Evolutionary conservation across 441 rosid species (phyloP).

Genomic region (Macaranga tanarius): DNA sequence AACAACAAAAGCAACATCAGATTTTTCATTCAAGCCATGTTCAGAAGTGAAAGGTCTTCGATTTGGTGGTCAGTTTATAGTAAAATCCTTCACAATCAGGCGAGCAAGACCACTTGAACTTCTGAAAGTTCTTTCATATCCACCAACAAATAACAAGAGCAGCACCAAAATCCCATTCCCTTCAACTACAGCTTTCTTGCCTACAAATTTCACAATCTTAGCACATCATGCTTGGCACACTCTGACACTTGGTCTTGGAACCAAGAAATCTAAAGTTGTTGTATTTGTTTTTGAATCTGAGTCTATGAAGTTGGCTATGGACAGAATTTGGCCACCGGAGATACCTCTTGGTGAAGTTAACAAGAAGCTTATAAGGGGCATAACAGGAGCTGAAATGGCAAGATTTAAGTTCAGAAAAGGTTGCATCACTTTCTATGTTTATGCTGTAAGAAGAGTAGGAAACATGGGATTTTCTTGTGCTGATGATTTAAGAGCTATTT

Average conservation of each 20-base stretch:
- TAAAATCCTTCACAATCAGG: conserved; percentile 92
- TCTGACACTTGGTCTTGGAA: conserved; percentile 80
- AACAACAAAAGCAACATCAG: conserved; percentile 48
- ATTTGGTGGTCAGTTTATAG: conserved; percentile 85
- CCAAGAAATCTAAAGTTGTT: conserved; percentile 72
- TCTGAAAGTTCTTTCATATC: conserved; percentile 71
- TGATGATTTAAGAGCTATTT: conserved; percentile 67
- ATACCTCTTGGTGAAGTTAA: conserved; percentile 85
- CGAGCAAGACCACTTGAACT: conserved; percentile 76
- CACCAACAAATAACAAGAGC: conserved; percentile 29
- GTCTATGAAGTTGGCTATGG: conserved; percentile 49
- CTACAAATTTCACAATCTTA: conserved; percentile 87
- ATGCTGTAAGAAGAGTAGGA: conserved; percentile 68
- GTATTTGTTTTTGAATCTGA: conserved; percentile 84
- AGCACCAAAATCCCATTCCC: conserved; percentile 48
- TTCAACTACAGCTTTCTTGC: conserved; percentile 76
- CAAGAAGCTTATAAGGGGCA: conserved; percentile 70
- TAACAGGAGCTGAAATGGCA: conserved; percentile 75
- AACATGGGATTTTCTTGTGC: conserved; percentile 58
- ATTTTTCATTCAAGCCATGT: conserved; percentile 67
- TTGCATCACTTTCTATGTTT: conserved; percentile 83
- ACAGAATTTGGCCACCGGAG: conserved; percentile 77
- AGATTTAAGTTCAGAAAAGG: conserved; percentile 94
- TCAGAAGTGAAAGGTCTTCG: conserved; percentile 82
- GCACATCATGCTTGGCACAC: conserved; percentile 99